Evolutionary conservation across 768 basidiomycete genomes (phyloP), one percentile per base, ranked within the genome.

Genomic region (Amyloporia xantha): DNA sequence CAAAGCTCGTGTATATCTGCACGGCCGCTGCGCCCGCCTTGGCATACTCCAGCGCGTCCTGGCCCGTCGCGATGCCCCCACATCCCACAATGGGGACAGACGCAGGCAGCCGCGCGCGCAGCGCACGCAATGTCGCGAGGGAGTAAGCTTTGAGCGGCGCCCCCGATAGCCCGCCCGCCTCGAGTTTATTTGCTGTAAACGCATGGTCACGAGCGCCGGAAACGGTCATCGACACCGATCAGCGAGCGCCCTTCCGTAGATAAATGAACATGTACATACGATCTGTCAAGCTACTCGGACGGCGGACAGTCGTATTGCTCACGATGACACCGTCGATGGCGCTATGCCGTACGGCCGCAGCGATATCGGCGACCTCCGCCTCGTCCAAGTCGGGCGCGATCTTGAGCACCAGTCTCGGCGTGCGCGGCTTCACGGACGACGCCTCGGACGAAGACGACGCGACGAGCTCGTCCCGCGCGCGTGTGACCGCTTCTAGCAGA

Each of bases 251-350:
- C n/a, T n/a, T n/a, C n/a, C n/a, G n/a, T n/a, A n/a, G n/a, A n/a
- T n/a, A n/a, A n/a, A n/a, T n/a, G n/a, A n/a, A n/a, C n/a, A n/a
- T n/a, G 48, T 10, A 66, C 78, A 55, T 55, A 91, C 92, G 54
- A 57, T 84, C 79, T n/a, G 65, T 66, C 27, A 91, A 67, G 51
- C 67, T 63, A 2, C 77, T 68, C 2, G 92, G 88, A 24, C 96
- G 70, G 59, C 84, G 79, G 39, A 91, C 73, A 11, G 96, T 97
- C 2, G 96, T 99, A 67, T 99, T 99, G 67, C 91, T 92, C 52
- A 99, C 87, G 58, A 98, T 97, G 38, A 97, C 92, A 3, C 94
- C 96, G 60, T 98, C 96, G 39, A 98, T 83, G 19, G 76, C 75
- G 47, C 74, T 77, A 23, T 63, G 69, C 59, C 75, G 68, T 17